Percentiles rank a stretch among this genome's conserved stretches.
These are phyloP conservation scores for Nannochloropsis oceanica DNA, from an alignment of 108 stramenopile genomes.

Conservation along the genomic window DNA sequence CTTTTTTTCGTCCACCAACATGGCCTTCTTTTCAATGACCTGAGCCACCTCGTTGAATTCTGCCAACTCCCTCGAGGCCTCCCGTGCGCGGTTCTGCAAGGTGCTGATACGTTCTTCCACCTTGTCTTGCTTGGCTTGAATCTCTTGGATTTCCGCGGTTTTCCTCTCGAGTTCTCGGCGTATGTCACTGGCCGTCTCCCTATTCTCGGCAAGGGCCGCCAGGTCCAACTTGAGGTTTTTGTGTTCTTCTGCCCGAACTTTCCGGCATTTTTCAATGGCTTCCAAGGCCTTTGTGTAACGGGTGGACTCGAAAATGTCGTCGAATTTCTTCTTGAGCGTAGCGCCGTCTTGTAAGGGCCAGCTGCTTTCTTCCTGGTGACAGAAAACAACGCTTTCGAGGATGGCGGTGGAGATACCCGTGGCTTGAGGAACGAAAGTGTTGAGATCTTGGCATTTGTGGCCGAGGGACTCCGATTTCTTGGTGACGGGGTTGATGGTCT, in stretches of 20 bases:
- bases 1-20: neutral
- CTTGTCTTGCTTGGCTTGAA: slow-evolving; percentile 31
- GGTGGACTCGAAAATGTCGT: slow-evolving; percentile 97
- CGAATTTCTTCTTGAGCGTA: slow-evolving; percentile 93
- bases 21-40: neutral
- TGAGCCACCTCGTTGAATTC: neutral
- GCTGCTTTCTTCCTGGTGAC: slow-evolving; percentile 72
- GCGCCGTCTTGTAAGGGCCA: slow-evolving; percentile 77
- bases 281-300: slow-evolving; percentile 89
- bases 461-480: slow-evolving; percentile 19
- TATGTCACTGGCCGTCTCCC: slow-evolving; percentile 16
- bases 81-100: neutral
- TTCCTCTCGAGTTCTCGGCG: slow-evolving; percentile 14
- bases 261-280: slow-evolving; percentile 60
- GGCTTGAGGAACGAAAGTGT: slow-evolving; percentile 36
- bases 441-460: slow-evolving; percentile 78
- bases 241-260: neutral
- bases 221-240: slow-evolving; percentile 24
- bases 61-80: neutral
- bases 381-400: slow-evolving; percentile 86
- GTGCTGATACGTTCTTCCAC: neutral
- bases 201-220: slow-evolving; percentile 53
- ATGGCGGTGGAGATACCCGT: slow-evolving; percentile 71
- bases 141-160: slow-evolving; percentile 17
- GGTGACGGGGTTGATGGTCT: neutral